A percentile compares a stretch with the other conserved stretches of the same genome.
phyloP scores from a whole-genome alignment of 2,329 filamentous ascomycete species.

The Epichloe glyceriae region DNA sequence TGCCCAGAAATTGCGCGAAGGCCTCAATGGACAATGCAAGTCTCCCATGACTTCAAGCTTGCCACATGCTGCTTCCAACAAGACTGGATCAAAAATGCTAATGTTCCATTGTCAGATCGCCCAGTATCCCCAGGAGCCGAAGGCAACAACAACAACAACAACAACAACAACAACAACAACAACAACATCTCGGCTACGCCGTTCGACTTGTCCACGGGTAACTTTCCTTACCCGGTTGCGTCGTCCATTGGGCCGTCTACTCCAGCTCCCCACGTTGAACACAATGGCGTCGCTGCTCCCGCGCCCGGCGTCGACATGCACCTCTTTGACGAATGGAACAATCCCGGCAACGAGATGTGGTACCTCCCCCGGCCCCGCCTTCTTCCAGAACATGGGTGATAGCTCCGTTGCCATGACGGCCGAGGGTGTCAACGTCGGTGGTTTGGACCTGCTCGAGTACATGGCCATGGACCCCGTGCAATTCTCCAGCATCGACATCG shows the following conservation, averaged over 20 bases:
- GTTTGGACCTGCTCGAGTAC: conserved; percentile 53
- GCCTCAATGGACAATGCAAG: conserved; percentile 25
- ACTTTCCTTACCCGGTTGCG: conserved; percentile 40
- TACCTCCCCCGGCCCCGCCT: conserved; percentile 49
- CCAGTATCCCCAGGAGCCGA: conserved; percentile 20
- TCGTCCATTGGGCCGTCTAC: conserved; percentile 38
- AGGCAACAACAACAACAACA: conserved; percentile 38
- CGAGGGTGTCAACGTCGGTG: conserved; percentile 53
- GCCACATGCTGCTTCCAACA: not conserved
- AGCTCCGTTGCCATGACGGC: conserved; percentile 52
- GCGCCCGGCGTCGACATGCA: conserved; percentile 22
- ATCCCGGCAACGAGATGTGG: conserved; percentile 49
- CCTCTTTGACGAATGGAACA: conserved; percentile 43
- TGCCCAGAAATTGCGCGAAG: conserved; percentile 27
- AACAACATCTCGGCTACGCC: conserved; percentile 49
- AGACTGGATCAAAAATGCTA: not conserved
- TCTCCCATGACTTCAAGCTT: not conserved
- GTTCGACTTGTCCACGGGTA: conserved; percentile 42
- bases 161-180: conserved; percentile 38
- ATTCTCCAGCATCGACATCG: conserved; percentile 24
- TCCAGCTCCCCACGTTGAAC: conserved; percentile 28
- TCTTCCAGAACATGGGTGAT: conserved; percentile 52
- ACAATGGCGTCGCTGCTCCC: conserved; percentile 8
- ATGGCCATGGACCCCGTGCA: conserved; percentile 47
- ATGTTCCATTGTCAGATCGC: conserved; percentile 18